Conservation (phyloP, 164 flowering plant genomes). For the Buxus sempervirens region DNA sequence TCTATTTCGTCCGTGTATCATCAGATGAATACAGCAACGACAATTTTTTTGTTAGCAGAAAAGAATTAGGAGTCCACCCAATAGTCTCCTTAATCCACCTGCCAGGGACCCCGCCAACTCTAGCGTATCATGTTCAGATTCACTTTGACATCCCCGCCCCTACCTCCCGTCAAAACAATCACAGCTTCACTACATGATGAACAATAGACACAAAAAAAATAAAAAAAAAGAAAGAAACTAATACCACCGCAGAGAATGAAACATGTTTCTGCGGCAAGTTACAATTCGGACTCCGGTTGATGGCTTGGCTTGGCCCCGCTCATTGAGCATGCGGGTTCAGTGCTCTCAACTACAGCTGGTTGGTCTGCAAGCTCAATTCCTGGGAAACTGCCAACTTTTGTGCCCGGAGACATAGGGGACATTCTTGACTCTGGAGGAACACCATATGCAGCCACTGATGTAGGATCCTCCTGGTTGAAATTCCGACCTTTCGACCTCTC, state of each 20-base stretch:
- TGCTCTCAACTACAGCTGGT: background rate
- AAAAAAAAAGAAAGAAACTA: too few relatives aligned
- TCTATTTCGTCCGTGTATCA: too few relatives aligned
- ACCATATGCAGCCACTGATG: background rate
- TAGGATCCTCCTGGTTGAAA: background rate
- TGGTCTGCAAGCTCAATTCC: background rate
- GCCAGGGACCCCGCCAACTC: background rate
- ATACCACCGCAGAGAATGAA: background rate
- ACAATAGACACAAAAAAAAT: background rate
- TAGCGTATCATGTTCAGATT: background rate
- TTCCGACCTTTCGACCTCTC: background rate
- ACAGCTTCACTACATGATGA: background rate
- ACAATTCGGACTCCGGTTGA: background rate
- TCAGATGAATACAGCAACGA: background rate
- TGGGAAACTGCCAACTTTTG: background rate
- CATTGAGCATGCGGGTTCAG: background rate
- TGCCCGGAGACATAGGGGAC: background rate
- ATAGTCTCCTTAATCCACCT: background rate
- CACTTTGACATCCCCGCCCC: background rate
- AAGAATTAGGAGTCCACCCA: too few relatives aligned
- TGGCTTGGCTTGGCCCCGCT: background rate
- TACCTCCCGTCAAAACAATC: background rate
- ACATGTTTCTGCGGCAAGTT: background rate
- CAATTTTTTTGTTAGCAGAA: too few relatives aligned
- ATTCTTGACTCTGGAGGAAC: background rate